Conservation (phyloP, 176 grass and related monocot genomes). For the Phoenix dactylifera region DNA sequence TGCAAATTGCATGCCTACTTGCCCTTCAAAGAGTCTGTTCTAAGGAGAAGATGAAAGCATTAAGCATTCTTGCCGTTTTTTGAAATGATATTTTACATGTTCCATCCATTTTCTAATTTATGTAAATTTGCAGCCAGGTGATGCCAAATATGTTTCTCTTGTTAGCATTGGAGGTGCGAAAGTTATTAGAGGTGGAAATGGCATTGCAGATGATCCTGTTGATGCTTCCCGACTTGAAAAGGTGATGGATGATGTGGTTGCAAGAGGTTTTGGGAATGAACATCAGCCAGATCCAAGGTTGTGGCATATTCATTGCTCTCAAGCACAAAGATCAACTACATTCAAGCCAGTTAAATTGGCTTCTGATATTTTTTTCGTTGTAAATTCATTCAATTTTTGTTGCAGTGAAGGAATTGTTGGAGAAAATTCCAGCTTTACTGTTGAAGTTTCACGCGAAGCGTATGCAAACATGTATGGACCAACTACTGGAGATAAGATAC, state of each 20-base stretch:
- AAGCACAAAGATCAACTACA: too few relatives aligned
- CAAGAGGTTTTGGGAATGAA: slow-evolving; percentile 61
- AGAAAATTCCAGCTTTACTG: slow-evolving; percentile 38
- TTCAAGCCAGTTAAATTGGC: neutral
- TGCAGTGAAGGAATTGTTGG: slow-evolving; percentile 80
- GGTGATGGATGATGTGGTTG: slow-evolving; percentile 48
- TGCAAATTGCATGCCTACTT: too few relatives aligned
- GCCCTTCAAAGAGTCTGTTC: too few relatives aligned
- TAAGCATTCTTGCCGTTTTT: too few relatives aligned
- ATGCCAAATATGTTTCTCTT: slow-evolving; percentile 76
- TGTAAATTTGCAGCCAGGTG: slow-evolving; percentile 51
- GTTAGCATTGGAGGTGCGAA: slow-evolving; percentile 78
- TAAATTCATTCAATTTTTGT: slow-evolving; percentile 7
- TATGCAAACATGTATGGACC: slow-evolving; percentile 97
- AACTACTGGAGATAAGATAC: slow-evolving; percentile 90
- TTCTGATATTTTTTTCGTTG: slow-evolving; percentile 16
- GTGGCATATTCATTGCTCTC: neutral
- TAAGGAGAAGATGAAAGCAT: too few relatives aligned
- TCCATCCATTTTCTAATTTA: too few relatives aligned
- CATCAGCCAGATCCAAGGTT: slow-evolving; percentile 70
- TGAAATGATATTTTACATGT: too few relatives aligned
- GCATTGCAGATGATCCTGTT: slow-evolving; percentile 65
- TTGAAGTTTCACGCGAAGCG: slow-evolving; percentile 52
- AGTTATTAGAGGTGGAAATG: slow-evolving; percentile 88
- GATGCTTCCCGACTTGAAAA: slow-evolving; percentile 37